Percentiles rank a stretch among this genome's conserved stretches.
These are phyloP conservation scores for Takashimella koratensis DNA, from an alignment of 1,284 basidiomycete species.

Conservation along the genomic window DNA sequence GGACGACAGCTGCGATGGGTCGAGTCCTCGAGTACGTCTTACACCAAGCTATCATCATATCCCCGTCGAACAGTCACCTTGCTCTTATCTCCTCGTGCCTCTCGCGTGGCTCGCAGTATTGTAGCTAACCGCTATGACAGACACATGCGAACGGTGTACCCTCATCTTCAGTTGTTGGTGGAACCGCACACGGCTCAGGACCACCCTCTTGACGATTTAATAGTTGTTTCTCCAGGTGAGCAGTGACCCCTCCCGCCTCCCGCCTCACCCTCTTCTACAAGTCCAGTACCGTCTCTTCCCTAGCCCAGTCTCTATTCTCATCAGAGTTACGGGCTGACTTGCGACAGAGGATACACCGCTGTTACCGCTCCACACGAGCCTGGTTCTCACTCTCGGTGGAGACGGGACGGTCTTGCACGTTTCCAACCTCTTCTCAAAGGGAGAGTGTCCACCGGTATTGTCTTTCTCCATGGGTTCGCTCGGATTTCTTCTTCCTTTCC, in stretches of 20 bases:
- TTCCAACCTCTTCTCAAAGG: constrained; percentile 78
- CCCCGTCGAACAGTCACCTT: constrained; percentile 48
- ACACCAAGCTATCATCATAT: neutral
- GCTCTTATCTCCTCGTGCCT: too few relatives aligned
- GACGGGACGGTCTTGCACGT: constrained; percentile 95
- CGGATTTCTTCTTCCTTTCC: constrained; percentile 90
- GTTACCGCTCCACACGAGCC: constrained; percentile 55
- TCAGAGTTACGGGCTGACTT: neutral
- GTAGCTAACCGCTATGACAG: too few relatives aligned
- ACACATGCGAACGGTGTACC: constrained; percentile 27
- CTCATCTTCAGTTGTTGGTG: constrained; percentile 32
- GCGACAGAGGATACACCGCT: constrained; percentile 20
- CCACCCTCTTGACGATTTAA: constrained; percentile 31
- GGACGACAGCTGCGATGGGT: constrained; percentile 48
- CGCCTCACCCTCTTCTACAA: neutral
- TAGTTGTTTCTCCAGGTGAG: constrained; percentile 25
- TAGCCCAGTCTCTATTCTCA: neutral
- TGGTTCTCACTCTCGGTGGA: constrained; percentile 88
- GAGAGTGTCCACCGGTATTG: constrained; percentile 87
- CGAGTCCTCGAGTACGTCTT: constrained; percentile 42
- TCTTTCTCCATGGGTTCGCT: constrained; percentile 96
- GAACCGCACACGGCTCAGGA: constrained; percentile 42
- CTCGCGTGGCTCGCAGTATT: too few relatives aligned
- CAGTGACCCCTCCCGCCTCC: neutral
- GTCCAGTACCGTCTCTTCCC: neutral